Evolutionary conservation across 345 rosid genomes (phyloP), one percentile per base, ranked within the genome.

Genomic region (Microcos paniculata): DNA sequence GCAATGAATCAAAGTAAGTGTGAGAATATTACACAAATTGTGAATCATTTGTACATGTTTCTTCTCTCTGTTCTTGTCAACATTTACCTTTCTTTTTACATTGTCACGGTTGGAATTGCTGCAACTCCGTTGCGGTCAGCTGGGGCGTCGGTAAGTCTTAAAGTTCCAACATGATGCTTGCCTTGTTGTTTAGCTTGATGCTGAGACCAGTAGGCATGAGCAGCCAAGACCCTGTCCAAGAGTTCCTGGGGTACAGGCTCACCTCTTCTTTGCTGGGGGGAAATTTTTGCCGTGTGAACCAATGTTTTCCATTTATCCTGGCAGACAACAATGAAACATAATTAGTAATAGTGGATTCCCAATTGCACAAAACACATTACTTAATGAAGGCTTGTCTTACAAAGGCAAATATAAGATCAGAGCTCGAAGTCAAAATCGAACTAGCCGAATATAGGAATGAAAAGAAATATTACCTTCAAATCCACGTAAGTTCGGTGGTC

Each of bases 271-370:
- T 93, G 98, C 77, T 93, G 99, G 0, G 98, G 96, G 53, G 94
- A 79, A 0, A 95, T 95, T 83, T 85, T 86, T 14, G 99, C 97
- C 0, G 99, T 95, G 88, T 93, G 99, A 71, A 96, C 99, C 87
- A 93, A 70, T 8, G 99, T 93, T 84, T 96, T 96, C 99, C 99
- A 96, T 80, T 96, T 96, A 83, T 96, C 99, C 98, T 96, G 92
- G 92, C 78, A 79, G 15, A 31, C 26, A 19, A 49, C 52, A 48
- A 6, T 4, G 51, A 66, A 40, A 45, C 24, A 12, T 18, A 8
- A 64, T 73, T 38, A 48, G 57, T 8, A 46, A 16, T 38, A 67
- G 6, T 24, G 43, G 43, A 23, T 14, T 5, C 28, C 30, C 31
- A 58, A 10, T 19, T 48, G 30, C 8, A 35, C 30, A 45, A 23